phyloP scores from a whole-genome alignment of 192 early-diverging fungal species.

The Podila minutissima region DNA sequence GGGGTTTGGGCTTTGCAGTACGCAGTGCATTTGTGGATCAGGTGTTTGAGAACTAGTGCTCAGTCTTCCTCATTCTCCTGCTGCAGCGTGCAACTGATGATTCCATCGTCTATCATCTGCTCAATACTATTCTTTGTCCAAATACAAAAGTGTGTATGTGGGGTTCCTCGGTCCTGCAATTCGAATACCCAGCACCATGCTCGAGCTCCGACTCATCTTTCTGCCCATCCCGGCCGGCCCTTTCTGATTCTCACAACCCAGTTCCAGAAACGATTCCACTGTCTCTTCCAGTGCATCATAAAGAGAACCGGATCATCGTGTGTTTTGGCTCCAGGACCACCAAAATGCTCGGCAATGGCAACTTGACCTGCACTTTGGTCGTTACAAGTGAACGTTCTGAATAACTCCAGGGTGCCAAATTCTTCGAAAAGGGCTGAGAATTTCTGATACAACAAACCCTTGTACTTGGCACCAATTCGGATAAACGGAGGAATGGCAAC shows the following conservation, averaged over 20 bases:
- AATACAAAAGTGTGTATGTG: conserved; percentile 18
- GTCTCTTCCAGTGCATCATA: conserved; percentile 36
- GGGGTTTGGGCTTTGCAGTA: conserved; percentile 5
- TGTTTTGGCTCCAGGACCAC: conserved; percentile 10
- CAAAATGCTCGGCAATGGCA: conserved; percentile 27
- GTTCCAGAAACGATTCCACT: conserved; percentile 24
- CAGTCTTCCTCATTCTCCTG: conserved; percentile 7
- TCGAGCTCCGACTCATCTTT: conserved; percentile 1
- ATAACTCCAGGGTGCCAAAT: conserved; percentile 12
- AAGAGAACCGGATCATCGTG: conserved; percentile 31
- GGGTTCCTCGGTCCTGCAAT: conserved; percentile 17
- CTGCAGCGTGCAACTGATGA: neutral
- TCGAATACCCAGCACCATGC: conserved; percentile 38
- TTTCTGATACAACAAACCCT: conserved; percentile 13
- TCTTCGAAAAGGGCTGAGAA: conserved; percentile 23
- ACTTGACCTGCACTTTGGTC: conserved; percentile 19
- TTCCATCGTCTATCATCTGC: conserved; percentile 8
- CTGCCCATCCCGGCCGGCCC: conserved; percentile 7
- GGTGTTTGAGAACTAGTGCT: conserved; percentile 25
- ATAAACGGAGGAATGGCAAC: conserved; percentile 25
- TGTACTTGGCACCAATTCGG: conserved; percentile 24
- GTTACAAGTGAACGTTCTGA: conserved; percentile 26
- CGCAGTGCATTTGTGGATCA: conserved; percentile 18
- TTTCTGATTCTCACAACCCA: conserved; percentile 4
- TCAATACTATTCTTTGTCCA: conserved; percentile 19